These are phyloP conservation scores for Pichia heedii DNA, from an alignment of 805 yeast genomes.

Conservation along the genomic window DNA sequence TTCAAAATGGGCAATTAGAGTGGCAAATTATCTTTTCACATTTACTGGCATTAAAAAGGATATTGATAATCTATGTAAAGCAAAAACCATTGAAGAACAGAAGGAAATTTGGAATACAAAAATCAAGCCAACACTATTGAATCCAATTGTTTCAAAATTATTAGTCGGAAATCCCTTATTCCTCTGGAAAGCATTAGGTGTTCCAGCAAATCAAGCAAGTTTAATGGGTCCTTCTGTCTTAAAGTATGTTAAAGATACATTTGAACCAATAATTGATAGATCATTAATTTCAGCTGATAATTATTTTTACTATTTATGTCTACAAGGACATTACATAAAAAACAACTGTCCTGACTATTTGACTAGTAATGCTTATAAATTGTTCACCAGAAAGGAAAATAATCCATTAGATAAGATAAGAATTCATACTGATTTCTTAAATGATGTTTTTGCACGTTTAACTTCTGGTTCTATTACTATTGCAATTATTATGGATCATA, in stretches of 20 bases:
- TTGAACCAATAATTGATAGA: constrained; percentile 63
- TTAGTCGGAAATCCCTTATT: constrained; percentile 78
- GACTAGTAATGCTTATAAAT: constrained; percentile 47
- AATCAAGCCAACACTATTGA: constrained; percentile 62
- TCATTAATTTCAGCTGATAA: constrained; percentile 62
- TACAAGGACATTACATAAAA: constrained; percentile 51
- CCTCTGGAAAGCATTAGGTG: constrained; percentile 86
- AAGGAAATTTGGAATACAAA: constrained; percentile 50
- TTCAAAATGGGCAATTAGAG: constrained; percentile 76
- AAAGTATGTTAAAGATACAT: constrained; percentile 65
- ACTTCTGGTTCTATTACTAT: constrained; percentile 55
- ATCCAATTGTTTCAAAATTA: constrained; percentile 56
- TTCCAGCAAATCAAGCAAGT: constrained; percentile 74
- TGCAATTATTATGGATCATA: constrained; percentile 83
- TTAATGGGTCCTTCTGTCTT: constrained; percentile 69
- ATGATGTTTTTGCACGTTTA: constrained; percentile 64
- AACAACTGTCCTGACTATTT: constrained; percentile 72
- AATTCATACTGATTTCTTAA: constrained; percentile 70
- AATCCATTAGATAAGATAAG: constrained; percentile 63
- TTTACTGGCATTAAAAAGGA: constrained; percentile 42
- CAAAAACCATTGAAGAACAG: constrained; percentile 56
- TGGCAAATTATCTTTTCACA: constrained; percentile 53
- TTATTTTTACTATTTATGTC: constrained; percentile 66
- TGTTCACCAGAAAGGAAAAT: constrained; percentile 31
- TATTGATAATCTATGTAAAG: constrained; percentile 47